A percentile compares a stretch with the other conserved stretches of the same genome.
phyloP scores from a whole-genome alignment of 305 asterid genomes.

The Fraxinus velutina region DNA sequence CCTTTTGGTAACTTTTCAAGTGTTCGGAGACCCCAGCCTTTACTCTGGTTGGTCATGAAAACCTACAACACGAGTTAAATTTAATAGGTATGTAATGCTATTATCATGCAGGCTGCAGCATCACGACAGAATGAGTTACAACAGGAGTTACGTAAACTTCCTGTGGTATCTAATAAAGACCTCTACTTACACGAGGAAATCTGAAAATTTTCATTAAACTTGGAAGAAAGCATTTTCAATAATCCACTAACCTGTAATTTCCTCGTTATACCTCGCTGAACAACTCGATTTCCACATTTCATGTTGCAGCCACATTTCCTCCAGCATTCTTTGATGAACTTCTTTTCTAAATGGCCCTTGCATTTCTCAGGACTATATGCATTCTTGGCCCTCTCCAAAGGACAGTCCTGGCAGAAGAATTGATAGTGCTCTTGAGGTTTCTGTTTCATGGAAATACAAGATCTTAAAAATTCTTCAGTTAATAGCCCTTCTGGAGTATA shows the following conservation, averaged over 20 bases:
- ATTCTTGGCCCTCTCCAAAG: slow-evolving; percentile 64
- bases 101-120: neutral
- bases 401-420: slow-evolving; percentile 60
- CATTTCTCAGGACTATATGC: slow-evolving; percentile 37
- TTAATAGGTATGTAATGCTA: neutral
- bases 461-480: slow-evolving; percentile 39
- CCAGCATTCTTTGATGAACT: slow-evolving; percentile 84
- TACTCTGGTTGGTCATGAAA: slow-evolving; percentile 34
- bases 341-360: slow-evolving; percentile 60
- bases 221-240: neutral
- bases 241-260: slow-evolving; percentile 59
- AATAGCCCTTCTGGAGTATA: slow-evolving; percentile 63
- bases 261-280: slow-evolving; percentile 65
- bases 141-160: neutral
- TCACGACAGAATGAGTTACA: neutral
- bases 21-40: slow-evolving; percentile 58
- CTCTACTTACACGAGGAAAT: neutral
- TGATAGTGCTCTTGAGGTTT: slow-evolving; percentile 34
- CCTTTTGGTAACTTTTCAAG: slow-evolving; percentile 54
- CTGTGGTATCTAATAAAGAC: neutral
- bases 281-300: slow-evolving; percentile 73
- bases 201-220: neutral
- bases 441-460: slow-evolving; percentile 41
- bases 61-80: slow-evolving; percentile 28
- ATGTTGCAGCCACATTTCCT: slow-evolving; percentile 72